Base-by-base conservation (phyloP, 139 green algal species). In the Picochlorum sp. region DNA sequence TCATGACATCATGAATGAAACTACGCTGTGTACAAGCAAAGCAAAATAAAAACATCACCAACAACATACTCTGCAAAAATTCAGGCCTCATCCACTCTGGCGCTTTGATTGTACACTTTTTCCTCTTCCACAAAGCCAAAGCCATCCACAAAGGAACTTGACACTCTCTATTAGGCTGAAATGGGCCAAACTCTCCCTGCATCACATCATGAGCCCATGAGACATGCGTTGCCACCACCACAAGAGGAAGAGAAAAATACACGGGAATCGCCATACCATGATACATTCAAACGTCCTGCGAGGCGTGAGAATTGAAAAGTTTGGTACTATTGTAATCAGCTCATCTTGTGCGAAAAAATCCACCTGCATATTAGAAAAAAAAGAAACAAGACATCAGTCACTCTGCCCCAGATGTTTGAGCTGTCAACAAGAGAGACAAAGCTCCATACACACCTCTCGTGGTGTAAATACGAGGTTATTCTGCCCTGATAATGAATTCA, bases 281-380 rank as follows among this genome's bases (percentile, higher is more conserved):
- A 92, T 85, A 68, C 83, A 85, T 2, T 69, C 61, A 49, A 51
- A 73, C 13, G 49, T 68, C 20, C 65, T 54, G 23, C 64, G 66
- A 24, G 78, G 69, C 4, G 60, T 72, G 41, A 57, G 61, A 9
- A 94, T 60, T 2, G 75, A 86, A 67, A 93, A 95, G 67, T 92
- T 95, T 14, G 89, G 88, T 1, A 95, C 68, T 16, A 96, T 90
- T 6, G 66, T 79, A 6, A 95, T 65, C 9, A 80, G 49, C 58
- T 92, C 85, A 49, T 96, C 83, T 61, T 92, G 84, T 1, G 85
- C 89, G 44, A 90, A 85, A 63, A 95, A 94, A 74, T 96, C 85
- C 9, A 96, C 72, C 89, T 96, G 81, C 65, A 66, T 10, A 26
- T 28, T n/a, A n/a, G n/a, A n/a, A n/a, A n/a, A 4, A 28, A 28